A percentile compares a stretch with the other conserved stretches of the same genome.
Conservation (phyloP, 192 early-diverging fungal species). For the Coemansia sp. region DNA sequence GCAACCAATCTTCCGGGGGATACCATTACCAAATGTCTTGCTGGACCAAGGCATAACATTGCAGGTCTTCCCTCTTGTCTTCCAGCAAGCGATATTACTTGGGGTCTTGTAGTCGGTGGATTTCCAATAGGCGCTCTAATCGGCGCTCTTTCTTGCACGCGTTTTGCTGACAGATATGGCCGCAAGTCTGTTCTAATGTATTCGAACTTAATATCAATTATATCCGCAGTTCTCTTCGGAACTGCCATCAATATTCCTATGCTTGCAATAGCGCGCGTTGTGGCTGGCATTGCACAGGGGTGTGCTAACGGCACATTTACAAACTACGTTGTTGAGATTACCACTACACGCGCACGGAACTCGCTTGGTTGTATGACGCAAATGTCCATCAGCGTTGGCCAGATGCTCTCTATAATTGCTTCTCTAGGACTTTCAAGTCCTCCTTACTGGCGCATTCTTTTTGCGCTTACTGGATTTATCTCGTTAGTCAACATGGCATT, state of each 20-base stretch:
- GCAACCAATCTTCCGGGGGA: constrained; percentile 58
- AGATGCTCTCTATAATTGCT: constrained; percentile 60
- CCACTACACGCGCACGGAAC: constrained; percentile 67
- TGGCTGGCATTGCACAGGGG: constrained; percentile 69
- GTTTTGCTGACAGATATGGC: constrained; percentile 58
- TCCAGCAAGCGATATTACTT: constrained; percentile 30
- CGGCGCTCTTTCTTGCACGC: constrained; percentile 60
- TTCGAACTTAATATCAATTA: constrained; percentile 62
- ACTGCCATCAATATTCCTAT: constrained; percentile 58
- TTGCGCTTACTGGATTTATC: constrained; percentile 59
- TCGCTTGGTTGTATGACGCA: constrained; percentile 69
- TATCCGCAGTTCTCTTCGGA: constrained; percentile 58
- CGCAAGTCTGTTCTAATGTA: constrained; percentile 62
- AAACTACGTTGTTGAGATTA: constrained; percentile 73
- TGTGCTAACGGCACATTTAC: constrained; percentile 57
- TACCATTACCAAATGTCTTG: constrained; percentile 47
- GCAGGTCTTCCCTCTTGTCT: constrained; percentile 34
- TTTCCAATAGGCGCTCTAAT: constrained; percentile 62
- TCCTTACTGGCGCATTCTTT: constrained; percentile 69
- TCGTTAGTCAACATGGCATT: constrained; percentile 51
- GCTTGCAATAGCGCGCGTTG: constrained; percentile 65
- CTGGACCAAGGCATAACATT: constrained; percentile 19
- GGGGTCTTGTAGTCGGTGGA: constrained; percentile 57
- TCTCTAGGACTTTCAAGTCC: constrained; percentile 61
- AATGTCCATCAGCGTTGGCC: constrained; percentile 70